These are phyloP conservation scores for Bipolaris bicolor DNA, from an alignment of 2,329 filamentous ascomycete species.

Conservation along the genomic window DNA sequence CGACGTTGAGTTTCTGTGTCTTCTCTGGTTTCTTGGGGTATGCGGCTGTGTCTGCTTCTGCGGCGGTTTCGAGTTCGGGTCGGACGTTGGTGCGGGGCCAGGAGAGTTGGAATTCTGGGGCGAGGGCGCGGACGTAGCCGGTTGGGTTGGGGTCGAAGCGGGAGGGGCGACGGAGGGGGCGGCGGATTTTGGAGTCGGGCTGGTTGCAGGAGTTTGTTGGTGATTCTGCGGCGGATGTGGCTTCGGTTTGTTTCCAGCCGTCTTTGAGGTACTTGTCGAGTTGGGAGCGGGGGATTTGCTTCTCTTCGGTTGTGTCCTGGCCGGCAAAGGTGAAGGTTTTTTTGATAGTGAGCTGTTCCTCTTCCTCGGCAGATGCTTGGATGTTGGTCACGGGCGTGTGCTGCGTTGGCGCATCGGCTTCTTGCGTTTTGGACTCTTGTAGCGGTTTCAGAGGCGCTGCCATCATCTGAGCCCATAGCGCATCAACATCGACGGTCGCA, in stretches of 20 bases:
- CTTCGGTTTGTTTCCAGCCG: constrained; percentile 39
- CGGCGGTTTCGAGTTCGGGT: constrained; percentile 22
- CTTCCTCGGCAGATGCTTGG: constrained; percentile 27
- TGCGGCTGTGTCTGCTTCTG: constrained; percentile 18
- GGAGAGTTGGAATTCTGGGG: constrained; percentile 52
- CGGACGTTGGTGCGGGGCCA: constrained; percentile 41
- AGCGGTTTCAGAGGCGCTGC: constrained; percentile 51
- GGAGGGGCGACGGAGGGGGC: constrained; percentile 52
- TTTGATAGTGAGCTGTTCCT: constrained; percentile 65
- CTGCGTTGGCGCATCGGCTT: constrained; percentile 11
- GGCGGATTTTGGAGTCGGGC: constrained; percentile 30
- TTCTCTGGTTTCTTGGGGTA: constrained; percentile 40
- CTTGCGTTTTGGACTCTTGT: constrained; percentile 21
- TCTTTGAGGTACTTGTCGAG: constrained; percentile 38
- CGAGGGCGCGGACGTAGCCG: constrained; percentile 54
- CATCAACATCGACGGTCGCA: constrained; percentile 74
- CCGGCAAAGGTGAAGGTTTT: constrained; percentile 78
- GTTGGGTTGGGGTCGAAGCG: constrained; percentile 60
- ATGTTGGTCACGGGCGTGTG: constrained; percentile 17
- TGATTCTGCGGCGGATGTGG: constrained; percentile 5
- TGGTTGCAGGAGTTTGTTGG: constrained; percentile 9
- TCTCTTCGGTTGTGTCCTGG: constrained; percentile 73
- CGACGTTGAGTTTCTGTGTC: constrained; percentile 67
- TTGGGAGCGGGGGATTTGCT: constrained; percentile 61
- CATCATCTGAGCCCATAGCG: constrained; percentile 72